These are phyloP conservation scores for Polyporus arcularius DNA, from an alignment of 768 basidiomycete genomes.

Conservation along the genomic window DNA sequence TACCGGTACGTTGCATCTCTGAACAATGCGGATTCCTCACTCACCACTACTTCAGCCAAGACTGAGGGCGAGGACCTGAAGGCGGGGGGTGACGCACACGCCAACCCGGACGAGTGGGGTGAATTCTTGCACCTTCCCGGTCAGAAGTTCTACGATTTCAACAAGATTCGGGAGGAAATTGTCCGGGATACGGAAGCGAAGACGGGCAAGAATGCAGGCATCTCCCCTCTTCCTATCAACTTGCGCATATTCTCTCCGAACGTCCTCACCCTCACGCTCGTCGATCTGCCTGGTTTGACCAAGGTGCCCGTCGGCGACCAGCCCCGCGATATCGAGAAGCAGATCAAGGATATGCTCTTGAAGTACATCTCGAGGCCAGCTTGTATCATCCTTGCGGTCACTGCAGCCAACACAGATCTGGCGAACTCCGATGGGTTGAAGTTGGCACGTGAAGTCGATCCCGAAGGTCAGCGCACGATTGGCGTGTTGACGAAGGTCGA, in stretches of 20 bases:
- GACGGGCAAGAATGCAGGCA: constrained; percentile 98
- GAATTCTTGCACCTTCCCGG: constrained; percentile 96
- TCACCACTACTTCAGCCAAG: constrained; percentile 30
- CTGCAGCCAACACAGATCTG: constrained; percentile 93
- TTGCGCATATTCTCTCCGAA: constrained; percentile 96
- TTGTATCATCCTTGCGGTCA: constrained; percentile 96
- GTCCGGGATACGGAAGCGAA: constrained; percentile 96
- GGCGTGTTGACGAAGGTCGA: constrained; percentile 99
- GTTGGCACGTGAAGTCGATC: constrained; percentile 90
- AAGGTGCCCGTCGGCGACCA: constrained; percentile 71
- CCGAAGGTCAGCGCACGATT: constrained; percentile 94
- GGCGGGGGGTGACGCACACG: constrained; percentile 55
- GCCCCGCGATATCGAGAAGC: constrained; percentile 95
- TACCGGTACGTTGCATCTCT: constrained; percentile 38
- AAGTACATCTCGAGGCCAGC: constrained; percentile 95
- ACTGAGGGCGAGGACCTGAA: constrained; percentile 37
- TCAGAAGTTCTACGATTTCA: constrained; percentile 98
- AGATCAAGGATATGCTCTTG: constrained; percentile 94
- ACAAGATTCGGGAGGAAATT: constrained; percentile 96
- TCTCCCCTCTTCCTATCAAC: constrained; percentile 97
- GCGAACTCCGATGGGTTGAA: constrained; percentile 94
- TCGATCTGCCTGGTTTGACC: constrained; percentile 97
- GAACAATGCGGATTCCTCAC: neutral
- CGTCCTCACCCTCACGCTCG: constrained; percentile 94
- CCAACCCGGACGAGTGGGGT: constrained; percentile 97